These are phyloP conservation scores for Plasmodium sp. DNA, from an alignment of 169 alveolate species.

Conservation along the genomic window DNA sequence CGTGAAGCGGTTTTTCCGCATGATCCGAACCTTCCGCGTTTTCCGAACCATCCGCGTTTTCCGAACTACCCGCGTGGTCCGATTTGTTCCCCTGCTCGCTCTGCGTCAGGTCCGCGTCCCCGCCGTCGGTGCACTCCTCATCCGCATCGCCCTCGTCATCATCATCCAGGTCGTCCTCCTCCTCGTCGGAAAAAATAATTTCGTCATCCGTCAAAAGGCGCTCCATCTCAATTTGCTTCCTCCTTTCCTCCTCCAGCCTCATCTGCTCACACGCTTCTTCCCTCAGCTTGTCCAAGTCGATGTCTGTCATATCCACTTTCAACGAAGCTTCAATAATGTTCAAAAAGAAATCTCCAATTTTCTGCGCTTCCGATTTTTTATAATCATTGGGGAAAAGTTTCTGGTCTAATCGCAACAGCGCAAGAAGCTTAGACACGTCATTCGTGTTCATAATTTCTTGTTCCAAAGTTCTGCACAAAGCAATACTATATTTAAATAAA, in stretches of 20 bases:
- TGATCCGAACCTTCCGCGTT: neutral
- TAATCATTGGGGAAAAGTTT: conserved; percentile 77
- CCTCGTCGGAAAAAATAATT: conserved; percentile 75
- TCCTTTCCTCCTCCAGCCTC: conserved; percentile 79
- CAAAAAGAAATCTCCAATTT: conserved; percentile 76
- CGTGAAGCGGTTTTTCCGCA: neutral
- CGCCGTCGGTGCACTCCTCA: too few species aligned
- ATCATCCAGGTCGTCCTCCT: conserved; percentile 3
- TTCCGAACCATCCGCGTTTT: neutral
- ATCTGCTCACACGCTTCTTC: conserved; percentile 78
- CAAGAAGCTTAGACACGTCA: conserved; percentile 79
- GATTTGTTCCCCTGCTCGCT: conserved; percentile 8
- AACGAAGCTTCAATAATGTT: conserved; percentile 76
- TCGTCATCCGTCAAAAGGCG: conserved; percentile 64
- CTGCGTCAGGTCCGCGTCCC: neutral
- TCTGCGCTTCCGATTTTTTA: conserved; percentile 56
- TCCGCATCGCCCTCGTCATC: neutral
- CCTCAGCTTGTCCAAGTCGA: conserved; percentile 71
- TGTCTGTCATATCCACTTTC: conserved; percentile 71
- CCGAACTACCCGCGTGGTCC: neutral
- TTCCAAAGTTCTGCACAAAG: conserved; percentile 76
- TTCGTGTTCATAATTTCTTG: conserved; percentile 75
- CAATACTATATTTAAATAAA: conserved; percentile 81
- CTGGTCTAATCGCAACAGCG: conserved; percentile 81
- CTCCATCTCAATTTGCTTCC: conserved; percentile 76